Percentiles rank a stretch among this genome's conserved stretches.
Evolutionary conservation across 2,329 filamentous ascomycete genomes (phyloP).

Genomic region (Fusarium gaditjirri): DNA sequence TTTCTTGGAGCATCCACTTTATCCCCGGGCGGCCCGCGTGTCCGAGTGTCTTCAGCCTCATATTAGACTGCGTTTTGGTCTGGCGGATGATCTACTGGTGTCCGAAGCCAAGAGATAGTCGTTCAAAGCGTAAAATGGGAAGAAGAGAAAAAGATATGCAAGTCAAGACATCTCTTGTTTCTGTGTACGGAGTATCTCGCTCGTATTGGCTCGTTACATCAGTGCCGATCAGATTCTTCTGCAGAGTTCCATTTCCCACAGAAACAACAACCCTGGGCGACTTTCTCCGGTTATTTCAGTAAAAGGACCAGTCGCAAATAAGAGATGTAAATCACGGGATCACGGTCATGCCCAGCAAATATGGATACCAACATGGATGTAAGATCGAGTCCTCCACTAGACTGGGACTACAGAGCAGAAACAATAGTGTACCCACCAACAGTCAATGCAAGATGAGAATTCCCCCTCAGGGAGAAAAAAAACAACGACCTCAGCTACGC

Average conservation of each 20-base stretch:
- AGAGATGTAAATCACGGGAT: background rate
- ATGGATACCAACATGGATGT: background rate
- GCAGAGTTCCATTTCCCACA: background rate
- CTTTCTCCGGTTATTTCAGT: background rate
- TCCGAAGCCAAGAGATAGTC: background rate
- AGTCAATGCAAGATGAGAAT: background rate
- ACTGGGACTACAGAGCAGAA: background rate
- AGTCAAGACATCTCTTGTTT: background rate
- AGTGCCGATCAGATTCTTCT: background rate
- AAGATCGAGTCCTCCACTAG: background rate
- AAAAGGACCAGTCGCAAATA: background rate
- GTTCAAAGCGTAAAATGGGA: background rate
- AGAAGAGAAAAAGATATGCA: too few relatives aligned
- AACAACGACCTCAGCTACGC: too few relatives aligned
- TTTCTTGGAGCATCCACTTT: background rate
- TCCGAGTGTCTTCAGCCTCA: background rate
- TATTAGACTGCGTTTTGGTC: background rate
- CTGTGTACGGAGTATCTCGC: accelerated
- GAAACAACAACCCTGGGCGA: background rate
- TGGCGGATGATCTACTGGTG: background rate
- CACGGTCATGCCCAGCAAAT: background rate
- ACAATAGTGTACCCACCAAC: background rate
- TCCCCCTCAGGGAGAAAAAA: too few relatives aligned
- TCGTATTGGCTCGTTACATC: background rate
- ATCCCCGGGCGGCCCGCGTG: background rate